These are phyloP conservation scores for Suillus americanus DNA, from an alignment of 768 basidiomycete genomes.

Conservation along the genomic window DNA sequence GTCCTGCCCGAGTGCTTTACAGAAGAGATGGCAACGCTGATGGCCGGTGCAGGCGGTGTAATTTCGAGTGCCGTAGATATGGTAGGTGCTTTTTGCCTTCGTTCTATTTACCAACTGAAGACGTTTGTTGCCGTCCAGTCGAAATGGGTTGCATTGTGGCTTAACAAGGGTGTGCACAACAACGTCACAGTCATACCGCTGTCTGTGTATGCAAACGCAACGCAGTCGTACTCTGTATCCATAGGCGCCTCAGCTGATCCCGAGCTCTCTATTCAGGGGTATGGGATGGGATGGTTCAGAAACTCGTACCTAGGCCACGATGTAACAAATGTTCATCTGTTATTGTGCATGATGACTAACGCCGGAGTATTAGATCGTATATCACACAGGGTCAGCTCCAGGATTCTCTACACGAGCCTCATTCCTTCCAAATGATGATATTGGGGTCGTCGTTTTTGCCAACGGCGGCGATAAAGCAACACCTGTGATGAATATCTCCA, in stretches of 20 bases:
- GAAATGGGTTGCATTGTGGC: constrained; percentile 38
- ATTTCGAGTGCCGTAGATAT: constrained; percentile 41
- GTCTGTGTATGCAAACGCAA: no score
- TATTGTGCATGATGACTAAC: neutral
- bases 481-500: constrained; percentile 9
- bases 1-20: constrained; percentile 33
- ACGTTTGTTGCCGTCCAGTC: constrained; percentile 24
- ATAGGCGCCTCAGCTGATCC: constrained; percentile 10
- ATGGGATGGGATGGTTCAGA: constrained; percentile 45
- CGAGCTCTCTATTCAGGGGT: constrained; percentile 33
- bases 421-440: constrained; percentile 35
- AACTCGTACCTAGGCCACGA: constrained; percentile 40
- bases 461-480: constrained; percentile 27
- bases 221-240: constrained; percentile 28
- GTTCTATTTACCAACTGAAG: neutral
- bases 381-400: constrained; percentile 34
- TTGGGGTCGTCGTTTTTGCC: constrained; percentile 37
- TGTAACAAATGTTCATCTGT: constrained; percentile 21
- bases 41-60: constrained; percentile 41
- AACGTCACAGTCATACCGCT: constrained; percentile 29
- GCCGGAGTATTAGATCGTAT: constrained; percentile 28
- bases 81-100: constrained; percentile 27
- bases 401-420: constrained; percentile 32
- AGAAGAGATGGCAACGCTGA: constrained; percentile 22
- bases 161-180: no score